Evolutionary conservation across 352 stramenopile species (phyloP).

Genomic region (Pythium apleroticum): DNA sequence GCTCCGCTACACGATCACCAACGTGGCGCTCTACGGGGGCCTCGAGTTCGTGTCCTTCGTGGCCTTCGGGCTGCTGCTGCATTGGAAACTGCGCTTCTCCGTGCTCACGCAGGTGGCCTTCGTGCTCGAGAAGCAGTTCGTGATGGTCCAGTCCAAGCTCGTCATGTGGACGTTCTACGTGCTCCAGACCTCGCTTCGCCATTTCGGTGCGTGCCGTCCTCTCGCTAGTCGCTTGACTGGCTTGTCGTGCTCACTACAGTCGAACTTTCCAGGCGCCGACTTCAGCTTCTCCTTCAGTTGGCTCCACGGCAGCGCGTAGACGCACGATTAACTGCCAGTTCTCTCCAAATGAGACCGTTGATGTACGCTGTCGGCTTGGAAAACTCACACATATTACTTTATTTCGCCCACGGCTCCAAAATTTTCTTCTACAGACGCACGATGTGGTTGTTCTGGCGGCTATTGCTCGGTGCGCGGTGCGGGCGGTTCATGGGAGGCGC

Average conservation of each 20-base stretch:
- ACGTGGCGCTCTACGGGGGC: not conserved
- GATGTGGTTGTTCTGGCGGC: constrained; percentile 19
- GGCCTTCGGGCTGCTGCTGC: constrained; percentile 7
- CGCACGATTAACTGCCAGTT: no score
- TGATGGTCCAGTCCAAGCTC: constrained; percentile 18
- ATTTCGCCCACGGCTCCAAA: not conserved
- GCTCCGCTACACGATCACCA: not conserved
- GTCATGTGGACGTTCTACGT: constrained; percentile 2
- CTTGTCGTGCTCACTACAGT: not conserved
- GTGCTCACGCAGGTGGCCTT: constrained; percentile 18
- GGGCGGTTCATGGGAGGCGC: constrained; percentile 8
- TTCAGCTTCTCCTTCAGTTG: constrained; percentile 2
- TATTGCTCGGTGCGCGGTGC: constrained; percentile 24
- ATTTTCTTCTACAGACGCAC: constrained; percentile 15
- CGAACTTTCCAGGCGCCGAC: not conserved
- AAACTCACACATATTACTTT: not conserved
- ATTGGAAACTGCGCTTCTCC: constrained; percentile 6
- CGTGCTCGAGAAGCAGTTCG: constrained; percentile 18
- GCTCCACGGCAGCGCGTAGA: not conserved
- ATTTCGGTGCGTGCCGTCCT: not conserved
- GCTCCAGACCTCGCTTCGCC: not conserved
- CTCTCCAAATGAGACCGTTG: no score
- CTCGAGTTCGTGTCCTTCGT: constrained; percentile 18
- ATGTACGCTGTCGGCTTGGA: no score
- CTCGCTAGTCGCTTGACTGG: not conserved